Conservation (phyloP, 768 basidiomycete genomes). For the Mrakia gelida region DNA sequence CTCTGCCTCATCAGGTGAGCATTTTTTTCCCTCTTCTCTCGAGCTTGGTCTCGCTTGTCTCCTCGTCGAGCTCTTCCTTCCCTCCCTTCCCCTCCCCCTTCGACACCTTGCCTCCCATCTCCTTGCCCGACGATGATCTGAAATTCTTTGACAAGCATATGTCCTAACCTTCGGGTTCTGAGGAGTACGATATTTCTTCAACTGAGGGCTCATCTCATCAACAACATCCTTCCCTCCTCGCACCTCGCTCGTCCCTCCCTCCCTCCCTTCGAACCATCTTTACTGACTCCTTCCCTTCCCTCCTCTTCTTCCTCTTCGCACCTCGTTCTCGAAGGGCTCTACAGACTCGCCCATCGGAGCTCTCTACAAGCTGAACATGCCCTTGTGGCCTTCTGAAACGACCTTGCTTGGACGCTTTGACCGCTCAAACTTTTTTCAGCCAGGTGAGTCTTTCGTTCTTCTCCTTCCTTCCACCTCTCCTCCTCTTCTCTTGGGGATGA, state of each 20-base stretch:
- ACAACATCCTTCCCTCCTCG: not conserved
- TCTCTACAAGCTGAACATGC: not conserved
- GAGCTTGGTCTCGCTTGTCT: not conserved
- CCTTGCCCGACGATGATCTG: slow-evolving; percentile 19
- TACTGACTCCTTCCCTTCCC: not conserved
- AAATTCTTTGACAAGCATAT: slow-evolving; percentile 24
- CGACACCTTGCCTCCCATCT: slow-evolving; percentile 1
- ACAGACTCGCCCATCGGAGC: not conserved
- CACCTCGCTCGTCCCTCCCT: not conserved
- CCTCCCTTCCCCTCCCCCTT: not conserved
- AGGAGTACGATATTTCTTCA: slow-evolving; percentile 24
- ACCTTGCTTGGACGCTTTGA: not conserved
- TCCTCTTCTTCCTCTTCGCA: not conserved
- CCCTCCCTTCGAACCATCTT: not conserved
- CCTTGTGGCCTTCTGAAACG: not conserved
- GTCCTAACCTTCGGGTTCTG: slow-evolving; percentile 15
- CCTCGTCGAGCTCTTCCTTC: not conserved
- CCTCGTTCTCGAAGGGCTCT: not conserved
- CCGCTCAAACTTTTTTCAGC: not conserved
- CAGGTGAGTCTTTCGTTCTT: not conserved
- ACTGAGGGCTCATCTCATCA: not conserved
- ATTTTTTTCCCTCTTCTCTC: not conserved
- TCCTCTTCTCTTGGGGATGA: not conserved
- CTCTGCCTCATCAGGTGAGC: slow-evolving; percentile 9
- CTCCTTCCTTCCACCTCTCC: not conserved